Base-by-base conservation (phyloP, 768 basidiomycete genomes). In the Tylopilus sp. region DNA sequence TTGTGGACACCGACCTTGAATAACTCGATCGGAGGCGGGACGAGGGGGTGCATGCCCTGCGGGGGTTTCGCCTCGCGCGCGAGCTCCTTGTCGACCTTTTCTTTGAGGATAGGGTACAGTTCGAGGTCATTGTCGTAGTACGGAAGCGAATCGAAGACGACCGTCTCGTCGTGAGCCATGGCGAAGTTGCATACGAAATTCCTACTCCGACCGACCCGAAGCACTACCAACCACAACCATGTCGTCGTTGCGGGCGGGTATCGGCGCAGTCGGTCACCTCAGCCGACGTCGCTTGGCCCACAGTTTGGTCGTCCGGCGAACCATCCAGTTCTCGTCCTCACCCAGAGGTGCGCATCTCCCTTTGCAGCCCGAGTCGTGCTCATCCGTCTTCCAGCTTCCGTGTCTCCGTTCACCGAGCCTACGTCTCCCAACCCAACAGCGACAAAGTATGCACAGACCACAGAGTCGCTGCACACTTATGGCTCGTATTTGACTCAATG, bases 41-140 rank as follows among this genome's bases (percentile, higher is more conserved):
- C 79, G 55, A 75, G 75, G 7, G 89, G 87, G 66, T 92, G 89
- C 37, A 88, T 73, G n/a, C 71, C 68, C 45, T 76, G 70, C 37
- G 81, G 81, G 17, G 81, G 73, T 58, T 81, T 84, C 57, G 80
- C 77, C 65, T 91, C 85, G n/a, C 80, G 78, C 25, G 84, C 84
- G 36, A 93, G 71, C 66, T 92, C 91, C 58, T 76, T 76, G 51
- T 89, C 87, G 16, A 92, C 91, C 66, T 85, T 86, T 65, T 84
- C 80, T 66, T 80, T 84, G 34, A 93, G 74, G 34, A 78, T 63
- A 1, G 91, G 89, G 54, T 79, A 82, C 50, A 80, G 80, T 55
- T 92, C 88, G 47, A 95, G 78, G 67, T 97, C 92, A 67, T 93
- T 90, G 74, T 98, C 94, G 64, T 91, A 93, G 73, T 97, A 98